Conservation (phyloP, 768 basidiomycete genomes). For the Solioccasus polychromus region DNA sequence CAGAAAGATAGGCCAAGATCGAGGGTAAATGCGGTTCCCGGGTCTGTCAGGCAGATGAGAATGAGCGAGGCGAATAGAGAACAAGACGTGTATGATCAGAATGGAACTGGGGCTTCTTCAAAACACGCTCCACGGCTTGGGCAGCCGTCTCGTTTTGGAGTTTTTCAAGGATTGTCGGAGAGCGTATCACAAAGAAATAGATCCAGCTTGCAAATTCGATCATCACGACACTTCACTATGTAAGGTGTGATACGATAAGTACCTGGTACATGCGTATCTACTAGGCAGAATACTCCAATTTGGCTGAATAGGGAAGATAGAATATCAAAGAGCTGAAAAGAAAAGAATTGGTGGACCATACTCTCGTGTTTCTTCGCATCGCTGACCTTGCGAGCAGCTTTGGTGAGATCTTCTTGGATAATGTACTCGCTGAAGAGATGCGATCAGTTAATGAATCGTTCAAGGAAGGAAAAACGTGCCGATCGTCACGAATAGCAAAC, state of each 20-base stretch:
- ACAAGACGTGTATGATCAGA: neutral
- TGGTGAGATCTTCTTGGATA: constrained; percentile 92
- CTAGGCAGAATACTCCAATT: constrained; percentile 45
- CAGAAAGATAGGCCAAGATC: constrained; percentile 92
- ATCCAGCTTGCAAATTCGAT: too few species aligned
- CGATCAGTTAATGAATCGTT: constrained; percentile 2
- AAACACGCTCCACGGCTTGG: constrained; percentile 81
- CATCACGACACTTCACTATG: too few species aligned
- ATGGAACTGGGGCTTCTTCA: constrained; percentile 57
- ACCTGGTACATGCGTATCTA: too few species aligned
- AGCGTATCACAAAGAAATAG: too few species aligned
- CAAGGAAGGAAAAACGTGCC: constrained; percentile 43
- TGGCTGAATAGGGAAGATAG: constrained; percentile 29
- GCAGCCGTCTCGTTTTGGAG: constrained; percentile 83
- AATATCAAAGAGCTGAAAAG: neutral
- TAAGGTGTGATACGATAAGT: too few species aligned
- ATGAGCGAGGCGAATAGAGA: too few species aligned
- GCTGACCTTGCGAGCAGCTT: constrained; percentile 91
- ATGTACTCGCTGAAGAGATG: constrained; percentile 66
- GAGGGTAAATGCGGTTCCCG: constrained; percentile 86
- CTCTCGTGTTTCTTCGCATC: constrained; percentile 99
- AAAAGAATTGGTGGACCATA: constrained; percentile 37
- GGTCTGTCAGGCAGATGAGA: constrained; percentile 31
- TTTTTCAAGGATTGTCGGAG: constrained; percentile 91
- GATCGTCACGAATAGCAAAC: constrained; percentile 97